Base-by-base conservation (phyloP, 768 basidiomycete species). In the Auricularia sp. region DNA sequence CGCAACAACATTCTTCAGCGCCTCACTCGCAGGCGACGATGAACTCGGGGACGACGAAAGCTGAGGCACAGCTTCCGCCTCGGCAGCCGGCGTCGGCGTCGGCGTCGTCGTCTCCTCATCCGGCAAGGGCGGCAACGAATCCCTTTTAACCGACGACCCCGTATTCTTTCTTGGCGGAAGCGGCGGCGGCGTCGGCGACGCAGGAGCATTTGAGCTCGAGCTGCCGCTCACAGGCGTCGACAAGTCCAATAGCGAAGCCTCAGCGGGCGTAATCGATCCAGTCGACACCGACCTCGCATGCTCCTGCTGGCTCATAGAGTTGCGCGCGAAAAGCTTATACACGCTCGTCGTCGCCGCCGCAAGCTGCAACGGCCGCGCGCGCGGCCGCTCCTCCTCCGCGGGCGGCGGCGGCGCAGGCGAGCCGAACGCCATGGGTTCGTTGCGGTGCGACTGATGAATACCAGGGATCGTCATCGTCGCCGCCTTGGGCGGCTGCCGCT, bases 401-500 rank as follows among this genome's bases (percentile, higher is more conserved):
- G 39, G 39, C 39, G 70, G 59, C 16, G 82, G 79, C 33, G 71
- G 67, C 2, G 81, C 78, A 11, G 88, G 84, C 64, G 84, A 87
- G 11, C 92, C 92, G 81, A 94, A 81, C 3, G 90, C 88, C 86
- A 90, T 90, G 54, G 92, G 83, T 67, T 93, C 90, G 8, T 88
- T 89, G n/a, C 84, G 84, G 70, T 92, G 87, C 69, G 86, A 89
- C 3, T 85, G 90, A 70, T 92, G 91, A 66, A 94, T 94, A 1
- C 90, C 89, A 8, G 92, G 92, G 67, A 94, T 93, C 14, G 84
- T 86, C 92, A 94, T 94, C 51, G 82, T 87, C 69, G 85, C 88
- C 36, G 84, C 87, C 71, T 86, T 84, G 7, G 78, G 73, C 2
- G 91, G 91, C 70, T 92, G 92, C 18, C 85, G 85, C 68, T 86